Conservation (phyloP, 768 basidiomycete species). For the Hypsizygus marmoreus region DNA sequence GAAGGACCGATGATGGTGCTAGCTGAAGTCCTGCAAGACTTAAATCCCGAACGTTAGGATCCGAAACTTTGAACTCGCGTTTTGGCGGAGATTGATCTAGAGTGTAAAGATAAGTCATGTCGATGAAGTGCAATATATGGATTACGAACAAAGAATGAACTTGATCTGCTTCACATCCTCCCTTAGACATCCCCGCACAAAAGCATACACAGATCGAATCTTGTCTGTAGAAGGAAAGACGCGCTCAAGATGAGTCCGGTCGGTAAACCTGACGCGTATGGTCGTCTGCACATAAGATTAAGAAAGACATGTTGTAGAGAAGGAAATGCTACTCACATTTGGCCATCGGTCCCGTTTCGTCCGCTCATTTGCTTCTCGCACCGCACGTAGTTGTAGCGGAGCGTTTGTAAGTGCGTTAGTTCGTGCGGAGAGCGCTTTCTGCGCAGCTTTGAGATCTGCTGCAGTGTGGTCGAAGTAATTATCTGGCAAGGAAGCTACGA, state of each 20-base stretch:
- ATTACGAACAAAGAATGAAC: constrained; percentile 76
- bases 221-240: constrained; percentile 76
- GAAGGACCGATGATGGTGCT: constrained; percentile 77
- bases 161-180: constrained; percentile 80
- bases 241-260: constrained; percentile 81
- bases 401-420: constrained; percentile 66
- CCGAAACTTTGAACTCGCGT: constrained; percentile 81
- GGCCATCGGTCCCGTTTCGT: constrained; percentile 72
- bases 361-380: constrained; percentile 62
- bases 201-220: constrained; percentile 82
- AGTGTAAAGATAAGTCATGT: not conserved
- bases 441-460: constrained; percentile 70
- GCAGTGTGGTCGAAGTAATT: constrained; percentile 73
- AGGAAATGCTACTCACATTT: constrained; percentile 43
- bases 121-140: not conserved
- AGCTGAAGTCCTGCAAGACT: constrained; percentile 70
- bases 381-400: constrained; percentile 66
- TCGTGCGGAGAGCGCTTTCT: constrained; percentile 60
- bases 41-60: constrained; percentile 68
- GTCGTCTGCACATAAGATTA: constrained; percentile 56
- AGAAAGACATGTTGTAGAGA: not conserved
- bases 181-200: constrained; percentile 69
- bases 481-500: constrained; percentile 59
- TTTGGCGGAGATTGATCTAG: constrained; percentile 82
- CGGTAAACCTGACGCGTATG: constrained; percentile 79